phyloP scores from a whole-genome alignment of 805 yeast genomes.

The Yueomyces sinensis region DNA sequence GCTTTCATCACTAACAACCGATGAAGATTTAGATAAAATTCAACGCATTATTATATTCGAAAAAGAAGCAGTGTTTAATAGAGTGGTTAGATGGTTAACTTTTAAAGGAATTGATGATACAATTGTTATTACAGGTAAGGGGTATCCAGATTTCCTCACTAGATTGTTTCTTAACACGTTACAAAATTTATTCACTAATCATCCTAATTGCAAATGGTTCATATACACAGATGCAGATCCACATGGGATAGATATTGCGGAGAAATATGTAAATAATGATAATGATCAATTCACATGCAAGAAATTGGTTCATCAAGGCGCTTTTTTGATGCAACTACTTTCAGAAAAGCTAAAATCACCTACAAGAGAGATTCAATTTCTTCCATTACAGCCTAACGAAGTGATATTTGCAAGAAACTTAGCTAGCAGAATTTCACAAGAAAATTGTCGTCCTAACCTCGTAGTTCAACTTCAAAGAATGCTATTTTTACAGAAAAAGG shows the following conservation, averaged over 20 bases:
- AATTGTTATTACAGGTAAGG: constrained; percentile 49
- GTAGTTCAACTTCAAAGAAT: constrained; percentile 44
- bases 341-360: not conserved
- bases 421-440: no score
- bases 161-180: constrained; percentile 28
- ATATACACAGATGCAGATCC: constrained; percentile 56
- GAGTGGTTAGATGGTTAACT: constrained; percentile 11
- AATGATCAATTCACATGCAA: constrained; percentile 4
- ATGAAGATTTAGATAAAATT: not conserved
- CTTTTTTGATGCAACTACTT: constrained; percentile 9
- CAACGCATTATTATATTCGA: constrained; percentile 31
- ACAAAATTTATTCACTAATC: constrained; percentile 6
- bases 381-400: constrained; percentile 7
- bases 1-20: constrained; percentile 3
- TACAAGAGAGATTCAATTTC: constrained; percentile 6
- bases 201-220: constrained; percentile 20
- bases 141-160: constrained; percentile 53
- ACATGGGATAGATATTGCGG: constrained; percentile 47
- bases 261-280: constrained; percentile 25
- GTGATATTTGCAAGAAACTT: no score
- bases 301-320: constrained; percentile 13
- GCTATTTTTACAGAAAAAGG: constrained; percentile 39
- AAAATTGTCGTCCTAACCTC: no score
- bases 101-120: constrained; percentile 5
- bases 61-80: constrained; percentile 38